Evolutionary conservation across 305 asterid genomes (phyloP).

Genomic region (Lippia alba): DNA sequence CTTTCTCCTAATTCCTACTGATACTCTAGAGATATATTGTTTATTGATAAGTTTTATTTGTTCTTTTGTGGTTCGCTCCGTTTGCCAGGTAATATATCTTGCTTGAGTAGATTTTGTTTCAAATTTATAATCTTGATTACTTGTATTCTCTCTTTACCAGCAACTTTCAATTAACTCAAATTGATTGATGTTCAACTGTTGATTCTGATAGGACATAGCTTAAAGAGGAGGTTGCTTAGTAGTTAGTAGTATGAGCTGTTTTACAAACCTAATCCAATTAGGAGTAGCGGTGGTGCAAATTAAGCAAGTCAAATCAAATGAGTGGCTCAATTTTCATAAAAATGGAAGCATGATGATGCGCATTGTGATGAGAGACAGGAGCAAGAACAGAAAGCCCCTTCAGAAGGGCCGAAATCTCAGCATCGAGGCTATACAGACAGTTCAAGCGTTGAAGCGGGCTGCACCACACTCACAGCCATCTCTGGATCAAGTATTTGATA

Average conservation of each 20-base stretch:
- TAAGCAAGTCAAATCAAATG: slow-evolving; percentile 6
- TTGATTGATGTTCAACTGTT: background rate
- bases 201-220: slow-evolving; percentile 14
- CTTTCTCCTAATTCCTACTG: background rate
- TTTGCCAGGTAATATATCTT: background rate
- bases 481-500: slow-evolving; percentile 46
- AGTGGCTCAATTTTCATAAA: slow-evolving; percentile 21
- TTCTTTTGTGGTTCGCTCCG: background rate
- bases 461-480: slow-evolving; percentile 29
- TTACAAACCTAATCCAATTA: slow-evolving; percentile 19
- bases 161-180: background rate
- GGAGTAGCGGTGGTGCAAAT: slow-evolving; percentile 26
- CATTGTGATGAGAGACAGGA: slow-evolving; percentile 63
- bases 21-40: background rate
- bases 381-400: slow-evolving; percentile 73
- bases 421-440: slow-evolving; percentile 71
- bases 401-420: slow-evolving; percentile 69
- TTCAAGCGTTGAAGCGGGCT: slow-evolving; percentile 71
- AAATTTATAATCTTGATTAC: too few species aligned
- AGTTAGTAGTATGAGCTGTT: slow-evolving; percentile 37
- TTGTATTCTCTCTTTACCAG: too few species aligned
- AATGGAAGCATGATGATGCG: slow-evolving; percentile 32
- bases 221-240: slow-evolving; percentile 1
- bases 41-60: too few species aligned
- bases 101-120: background rate